Percentiles rank a stretch among this genome's conserved stretches.
These are phyloP conservation scores for Coemansia sp. DNA, from an alignment of 192 early-diverging fungal species.

Conservation along the genomic window DNA sequence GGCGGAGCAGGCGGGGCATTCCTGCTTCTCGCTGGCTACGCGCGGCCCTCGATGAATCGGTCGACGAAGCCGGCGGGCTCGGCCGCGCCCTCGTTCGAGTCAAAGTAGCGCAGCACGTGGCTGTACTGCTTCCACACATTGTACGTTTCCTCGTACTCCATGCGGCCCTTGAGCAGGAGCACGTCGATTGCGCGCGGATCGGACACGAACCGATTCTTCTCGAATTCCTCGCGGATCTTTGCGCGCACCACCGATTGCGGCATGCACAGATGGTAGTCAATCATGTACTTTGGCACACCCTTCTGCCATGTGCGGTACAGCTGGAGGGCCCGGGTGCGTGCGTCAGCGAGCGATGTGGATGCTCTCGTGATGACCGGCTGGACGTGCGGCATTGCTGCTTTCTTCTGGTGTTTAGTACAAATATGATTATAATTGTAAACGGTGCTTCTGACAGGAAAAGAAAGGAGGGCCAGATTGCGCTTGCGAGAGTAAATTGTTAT, in stretches of 20 bases:
- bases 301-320: slow-evolving; percentile 74
- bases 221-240: slow-evolving; percentile 89
- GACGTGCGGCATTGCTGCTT: slow-evolving; percentile 41
- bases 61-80: slow-evolving; percentile 76
- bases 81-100: slow-evolving; percentile 67
- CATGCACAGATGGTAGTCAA: slow-evolving; percentile 72
- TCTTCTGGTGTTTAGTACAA: no score
- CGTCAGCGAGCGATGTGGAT: slow-evolving; percentile 64
- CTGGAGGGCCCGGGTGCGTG: slow-evolving; percentile 61
- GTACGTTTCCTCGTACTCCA: slow-evolving; percentile 87
- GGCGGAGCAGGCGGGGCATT: no score
- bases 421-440: no score
- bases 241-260: slow-evolving; percentile 70
- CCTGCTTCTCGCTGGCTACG: slow-evolving; percentile 7
- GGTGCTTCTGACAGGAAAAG: no score
- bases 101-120: slow-evolving; percentile 88
- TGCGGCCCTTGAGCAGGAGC: slow-evolving; percentile 82
- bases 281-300: slow-evolving; percentile 69
- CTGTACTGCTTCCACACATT: slow-evolving; percentile 92
- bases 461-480: no score
- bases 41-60: slow-evolving; percentile 73
- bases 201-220: slow-evolving; percentile 76
- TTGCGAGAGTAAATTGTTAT: not conserved
- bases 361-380: slow-evolving; percentile 44
- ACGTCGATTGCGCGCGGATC: slow-evolving; percentile 79